Percentiles rank a stretch among this genome's conserved stretches.
These are phyloP conservation scores for Aspergillus calidoustus DNA, from an alignment of 2,329 filamentous ascomycete genomes.

Conservation along the genomic window DNA sequence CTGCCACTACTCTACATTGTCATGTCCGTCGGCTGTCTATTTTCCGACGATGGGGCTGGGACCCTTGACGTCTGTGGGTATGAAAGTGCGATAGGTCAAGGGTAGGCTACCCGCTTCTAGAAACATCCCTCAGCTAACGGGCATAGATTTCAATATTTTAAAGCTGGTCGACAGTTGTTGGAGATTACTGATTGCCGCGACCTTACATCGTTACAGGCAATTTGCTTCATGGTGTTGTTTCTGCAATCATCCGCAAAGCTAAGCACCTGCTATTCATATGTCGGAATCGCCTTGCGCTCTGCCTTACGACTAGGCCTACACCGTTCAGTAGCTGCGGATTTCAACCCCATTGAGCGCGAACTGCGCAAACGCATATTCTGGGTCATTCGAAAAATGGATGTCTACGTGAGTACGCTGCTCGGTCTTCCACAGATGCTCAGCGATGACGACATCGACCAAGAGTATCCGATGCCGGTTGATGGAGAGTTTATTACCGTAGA, in stretches of 20 bases:
- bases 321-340: slow-evolving; percentile 69
- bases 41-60: slow-evolving; percentile 62
- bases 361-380: slow-evolving; percentile 69
- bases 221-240: slow-evolving; percentile 81
- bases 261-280: slow-evolving; percentile 78
- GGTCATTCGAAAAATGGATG: slow-evolving; percentile 56
- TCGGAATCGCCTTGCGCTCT: slow-evolving; percentile 76
- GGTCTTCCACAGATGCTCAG: slow-evolving; percentile 55
- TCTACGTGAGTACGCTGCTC: slow-evolving; percentile 55
- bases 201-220: slow-evolving; percentile 72
- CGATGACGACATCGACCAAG: slow-evolving; percentile 56
- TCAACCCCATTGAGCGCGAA: slow-evolving; percentile 74
- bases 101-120: slow-evolving; percentile 44
- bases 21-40: slow-evolving; percentile 74
- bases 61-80: slow-evolving; percentile 54
- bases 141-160: slow-evolving; percentile 73
- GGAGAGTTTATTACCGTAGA: slow-evolving; percentile 53
- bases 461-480: slow-evolving; percentile 51
- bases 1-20: slow-evolving; percentile 73
- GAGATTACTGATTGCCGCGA: slow-evolving; percentile 69
- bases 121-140: background rate
- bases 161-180: slow-evolving; percentile 67
- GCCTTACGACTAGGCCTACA: slow-evolving; percentile 79
- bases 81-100: slow-evolving; percentile 58
- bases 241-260: slow-evolving; percentile 79